Conservation (phyloP, 768 basidiomycete genomes). For the Obba rivulosa region DNA sequence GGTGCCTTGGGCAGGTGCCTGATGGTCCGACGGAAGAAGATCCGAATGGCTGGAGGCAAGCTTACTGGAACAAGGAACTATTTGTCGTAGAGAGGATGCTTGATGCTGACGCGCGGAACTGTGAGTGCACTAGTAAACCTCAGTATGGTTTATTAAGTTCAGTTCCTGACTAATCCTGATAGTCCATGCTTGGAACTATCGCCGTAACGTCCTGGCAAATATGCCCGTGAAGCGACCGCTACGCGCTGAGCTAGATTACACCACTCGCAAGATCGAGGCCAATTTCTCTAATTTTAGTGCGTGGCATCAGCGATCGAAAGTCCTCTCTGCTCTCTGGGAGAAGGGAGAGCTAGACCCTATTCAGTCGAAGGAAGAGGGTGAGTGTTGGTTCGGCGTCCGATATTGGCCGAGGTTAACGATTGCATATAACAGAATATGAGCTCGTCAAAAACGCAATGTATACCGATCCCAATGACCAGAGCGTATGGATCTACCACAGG, state of each 20-base stretch:
- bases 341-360: conserved; percentile 44
- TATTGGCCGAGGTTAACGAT: neutral
- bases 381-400: conserved; percentile 9
- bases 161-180: conserved; percentile 1
- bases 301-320: conserved; percentile 95
- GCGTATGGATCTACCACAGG: conserved; percentile 98
- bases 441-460: conserved; percentile 91
- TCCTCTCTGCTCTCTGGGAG: conserved; percentile 63
- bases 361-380: conserved; percentile 67
- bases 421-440: conserved; percentile 72
- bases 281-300: conserved; percentile 98
- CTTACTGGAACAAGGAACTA: conserved; percentile 82
- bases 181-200: conserved; percentile 97
- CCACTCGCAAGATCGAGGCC: conserved; percentile 83
- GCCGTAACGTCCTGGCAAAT: conserved; percentile 74
- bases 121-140: conserved; percentile 47
- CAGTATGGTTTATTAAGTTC: neutral
- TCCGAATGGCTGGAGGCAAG: conserved; percentile 63
- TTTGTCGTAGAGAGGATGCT: conserved; percentile 90
- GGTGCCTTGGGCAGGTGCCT: conserved; percentile 90
- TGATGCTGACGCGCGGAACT: conserved; percentile 87
- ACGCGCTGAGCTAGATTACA: conserved; percentile 76
- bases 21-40: conserved; percentile 55
- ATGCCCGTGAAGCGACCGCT: conserved; percentile 56
- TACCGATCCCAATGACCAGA: conserved; percentile 94